These are phyloP conservation scores for Cyberlindnera lachancei DNA, from an alignment of 805 yeast genomes.

Conservation along the genomic window DNA sequence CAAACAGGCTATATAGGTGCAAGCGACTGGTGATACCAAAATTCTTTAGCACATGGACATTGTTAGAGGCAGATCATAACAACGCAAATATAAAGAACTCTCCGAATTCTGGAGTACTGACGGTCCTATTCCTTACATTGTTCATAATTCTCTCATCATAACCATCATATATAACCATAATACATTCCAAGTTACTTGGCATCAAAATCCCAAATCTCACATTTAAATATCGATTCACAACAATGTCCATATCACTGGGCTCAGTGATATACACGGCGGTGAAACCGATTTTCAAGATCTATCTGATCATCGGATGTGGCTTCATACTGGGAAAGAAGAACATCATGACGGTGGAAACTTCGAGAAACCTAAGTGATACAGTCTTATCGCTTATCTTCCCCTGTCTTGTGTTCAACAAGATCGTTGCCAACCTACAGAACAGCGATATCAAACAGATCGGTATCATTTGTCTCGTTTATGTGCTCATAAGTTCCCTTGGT, in stretches of 20 bases:
- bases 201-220: no score
- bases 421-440: constrained; percentile 53
- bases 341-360: constrained; percentile 54
- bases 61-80: no score
- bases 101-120: no score
- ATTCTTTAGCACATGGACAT: no score
- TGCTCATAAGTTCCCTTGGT: constrained; percentile 45
- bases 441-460: constrained; percentile 65
- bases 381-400: constrained; percentile 60
- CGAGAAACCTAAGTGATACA: constrained; percentile 55
- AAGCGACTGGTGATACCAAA: no score
- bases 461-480: constrained; percentile 46
- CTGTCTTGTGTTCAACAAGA: constrained; percentile 53
- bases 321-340: constrained; percentile 50
- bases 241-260: constrained; percentile 6
- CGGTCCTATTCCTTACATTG: no score
- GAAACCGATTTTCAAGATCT: constrained; percentile 71
- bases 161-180: no score
- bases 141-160: no score
- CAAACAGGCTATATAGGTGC: no score
- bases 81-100: no score
- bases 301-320: constrained; percentile 64
- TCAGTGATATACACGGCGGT: constrained; percentile 49
- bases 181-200: no score
- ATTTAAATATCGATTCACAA: no score